Evolutionary conservation across 495 filamentous ascomycete species (phyloP).

Genomic region (Paragyromitra xinjiangensis): DNA sequence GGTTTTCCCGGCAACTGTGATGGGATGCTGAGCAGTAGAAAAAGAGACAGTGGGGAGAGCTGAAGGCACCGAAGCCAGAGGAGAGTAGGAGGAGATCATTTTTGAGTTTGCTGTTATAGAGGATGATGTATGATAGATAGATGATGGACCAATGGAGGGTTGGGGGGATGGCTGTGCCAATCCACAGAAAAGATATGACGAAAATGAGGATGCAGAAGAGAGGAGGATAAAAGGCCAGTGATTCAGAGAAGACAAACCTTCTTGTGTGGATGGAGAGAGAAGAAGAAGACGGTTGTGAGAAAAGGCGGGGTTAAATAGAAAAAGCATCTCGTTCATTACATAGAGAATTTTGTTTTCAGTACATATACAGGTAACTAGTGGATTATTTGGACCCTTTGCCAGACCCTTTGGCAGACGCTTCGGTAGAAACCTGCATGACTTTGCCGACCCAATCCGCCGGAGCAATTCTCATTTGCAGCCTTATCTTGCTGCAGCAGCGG

Average conservation of each 20-base stretch:
- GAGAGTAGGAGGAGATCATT: constrained; percentile 45
- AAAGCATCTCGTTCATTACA: constrained; percentile 10
- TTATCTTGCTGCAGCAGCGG: constrained; percentile 40
- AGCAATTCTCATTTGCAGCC: constrained; percentile 27
- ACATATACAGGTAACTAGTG: neutral
- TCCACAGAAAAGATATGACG: constrained; percentile 5
- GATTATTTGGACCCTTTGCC: constrained; percentile 3
- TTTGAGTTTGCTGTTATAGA: constrained; percentile 3
- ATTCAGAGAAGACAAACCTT: neutral
- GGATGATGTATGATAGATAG: neutral
- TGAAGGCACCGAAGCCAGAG: constrained; percentile 37
- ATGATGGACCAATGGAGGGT: neutral
- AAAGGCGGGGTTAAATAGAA: constrained; percentile 42
- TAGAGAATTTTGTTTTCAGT: constrained; percentile 7
- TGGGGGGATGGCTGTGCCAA: neutral
- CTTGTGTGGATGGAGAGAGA: constrained; percentile 18
- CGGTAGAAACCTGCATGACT: constrained; percentile 1
- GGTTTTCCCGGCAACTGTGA: constrained; percentile 41
- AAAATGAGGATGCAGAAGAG: neutral
- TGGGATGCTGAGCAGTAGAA: constrained; percentile 40
- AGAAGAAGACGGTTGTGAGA: constrained; percentile 16
- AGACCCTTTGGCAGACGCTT: constrained; percentile 7
- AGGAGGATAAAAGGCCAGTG: constrained; percentile 4
- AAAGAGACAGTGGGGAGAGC: constrained; percentile 39
- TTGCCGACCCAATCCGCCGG: constrained; percentile 29